Conservation (phyloP, 2,329 filamentous ascomycete species). For the Colletotrichum spaethianum region DNA sequence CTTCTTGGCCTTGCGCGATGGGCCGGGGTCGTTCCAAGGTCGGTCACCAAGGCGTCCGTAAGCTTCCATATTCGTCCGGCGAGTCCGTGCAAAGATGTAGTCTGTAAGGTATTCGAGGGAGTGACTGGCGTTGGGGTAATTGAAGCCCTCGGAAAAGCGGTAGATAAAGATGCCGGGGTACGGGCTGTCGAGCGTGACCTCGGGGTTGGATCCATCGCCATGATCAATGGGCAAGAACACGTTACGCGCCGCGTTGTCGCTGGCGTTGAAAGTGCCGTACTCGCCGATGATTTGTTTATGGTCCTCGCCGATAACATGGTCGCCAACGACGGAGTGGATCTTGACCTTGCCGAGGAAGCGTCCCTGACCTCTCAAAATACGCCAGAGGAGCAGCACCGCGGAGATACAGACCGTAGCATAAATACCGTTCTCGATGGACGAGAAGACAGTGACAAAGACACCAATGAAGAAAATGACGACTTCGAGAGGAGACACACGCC, state of each 20-base stretch:
- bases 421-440: constrained; percentile 90
- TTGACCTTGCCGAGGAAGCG: constrained; percentile 87
- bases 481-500: constrained; percentile 91
- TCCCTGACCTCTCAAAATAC: constrained; percentile 85
- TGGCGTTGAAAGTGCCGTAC: constrained; percentile 70
- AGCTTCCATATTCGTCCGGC: constrained; percentile 79
- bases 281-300: constrained; percentile 61
- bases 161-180: constrained; percentile 97
- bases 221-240: constrained; percentile 91
- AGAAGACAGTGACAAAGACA: constrained; percentile 91
- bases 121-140: constrained; percentile 93
- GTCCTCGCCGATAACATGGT: constrained; percentile 78
- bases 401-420: constrained; percentile 88
- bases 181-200: constrained; percentile 82
- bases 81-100: constrained; percentile 79
- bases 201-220: constrained; percentile 90
- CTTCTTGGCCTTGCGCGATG: constrained; percentile 65
- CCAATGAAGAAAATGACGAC: constrained; percentile 94
- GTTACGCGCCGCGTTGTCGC: constrained; percentile 71
- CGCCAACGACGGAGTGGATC: constrained; percentile 86
- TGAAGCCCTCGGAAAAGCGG: constrained; percentile 94
- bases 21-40: constrained; percentile 95
- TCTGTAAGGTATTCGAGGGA: constrained; percentile 85
- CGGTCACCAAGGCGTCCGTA: constrained; percentile 81
- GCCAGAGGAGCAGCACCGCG: constrained; percentile 83